These are phyloP conservation scores for Linnemannia schmuckeri DNA, from an alignment of 192 early-diverging fungal species.

Conservation along the genomic window DNA sequence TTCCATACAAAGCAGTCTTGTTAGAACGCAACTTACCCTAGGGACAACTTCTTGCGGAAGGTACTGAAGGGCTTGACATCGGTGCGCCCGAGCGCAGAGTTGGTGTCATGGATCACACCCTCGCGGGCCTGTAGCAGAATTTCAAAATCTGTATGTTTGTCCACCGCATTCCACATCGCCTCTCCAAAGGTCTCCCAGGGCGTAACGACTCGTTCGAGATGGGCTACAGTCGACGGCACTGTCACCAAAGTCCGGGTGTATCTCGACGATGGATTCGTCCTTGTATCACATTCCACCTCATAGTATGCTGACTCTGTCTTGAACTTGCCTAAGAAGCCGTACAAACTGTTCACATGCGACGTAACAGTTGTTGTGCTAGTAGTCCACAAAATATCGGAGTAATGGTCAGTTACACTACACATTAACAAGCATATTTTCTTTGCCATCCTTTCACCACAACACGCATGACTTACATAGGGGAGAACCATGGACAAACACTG, in stretches of 20 bases:
- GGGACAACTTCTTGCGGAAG: constrained; percentile 40
- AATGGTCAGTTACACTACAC: no score
- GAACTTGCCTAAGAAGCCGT: constrained; percentile 24
- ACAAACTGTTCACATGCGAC: constrained; percentile 17
- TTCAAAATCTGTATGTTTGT: constrained; percentile 42
- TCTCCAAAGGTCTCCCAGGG: constrained; percentile 48
- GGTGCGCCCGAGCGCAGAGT: constrained; percentile 39
- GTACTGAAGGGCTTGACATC: constrained; percentile 47
- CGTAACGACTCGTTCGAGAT: constrained; percentile 44
- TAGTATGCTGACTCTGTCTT: constrained; percentile 30
- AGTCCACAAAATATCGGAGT: background rate
- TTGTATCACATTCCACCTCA: constrained; percentile 28
- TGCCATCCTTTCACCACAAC: no score
- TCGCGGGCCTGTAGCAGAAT: constrained; percentile 35
- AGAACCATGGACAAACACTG: constrained; percentile 17
- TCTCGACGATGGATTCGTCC: constrained; percentile 36
- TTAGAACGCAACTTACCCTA: constrained; percentile 19
- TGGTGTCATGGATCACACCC: constrained; percentile 25
- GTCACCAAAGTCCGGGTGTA: constrained; percentile 25
- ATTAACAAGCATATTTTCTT: background rate
- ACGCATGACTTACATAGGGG: constrained; percentile 21
- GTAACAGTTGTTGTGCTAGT: constrained; percentile 15
- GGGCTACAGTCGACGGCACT: constrained; percentile 29
- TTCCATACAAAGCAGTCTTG: background rate
- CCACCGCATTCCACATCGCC: constrained; percentile 42